Base-by-base conservation (phyloP, 148 eudicot genomes). In the Camellia sinensis region DNA sequence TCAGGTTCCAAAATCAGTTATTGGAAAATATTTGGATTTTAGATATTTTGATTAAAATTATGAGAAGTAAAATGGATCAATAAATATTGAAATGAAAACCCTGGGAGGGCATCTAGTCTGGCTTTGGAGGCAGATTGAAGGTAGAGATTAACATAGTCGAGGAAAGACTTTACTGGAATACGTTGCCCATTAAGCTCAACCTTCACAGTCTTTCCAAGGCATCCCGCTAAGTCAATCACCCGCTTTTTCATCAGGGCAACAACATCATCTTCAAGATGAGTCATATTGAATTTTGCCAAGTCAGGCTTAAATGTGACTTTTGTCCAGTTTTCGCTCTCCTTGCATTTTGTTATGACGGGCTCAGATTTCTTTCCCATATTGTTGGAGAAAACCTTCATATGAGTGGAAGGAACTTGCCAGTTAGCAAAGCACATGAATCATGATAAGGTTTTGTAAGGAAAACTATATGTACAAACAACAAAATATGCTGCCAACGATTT, bases 171-270 rank as follows among this genome's bases (percentile, higher is more conserved):
- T 12, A 90, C 91, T 21, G 92, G 92, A 67, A 93, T 80, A 14
- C 74, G 83, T 50, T 85, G 75, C 12, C 93, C 98, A 53, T 96
- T 89, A 40, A 96, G 73, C 68, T 89, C 83, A 53, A 96, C 98
- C 78, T 87, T 90, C 48, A 96, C 97, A 7, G 87, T 86, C 81
- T 88, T 91, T 5, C 99, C 99, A 78, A 96, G 89, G 84, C 98
- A 92, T 53, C 97, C 99, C 0, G 95, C 98, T 81, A 96, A 44
- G 76, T 96, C 99, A 53, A 93, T 83, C 65, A 92, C 99, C 15
- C 99, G 87, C 84, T 96, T 96, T 81, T 90, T 92, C 99, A 96
- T 96, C 88, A 96, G 85, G 7, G 92, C 93, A 65, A 96, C 97
- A 54, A 89, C 97, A 81, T 92, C 99, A 78, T 90, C 95, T 83